Percentiles rank a stretch among this genome's conserved stretches.
Evolutionary conservation across 1,284 basidiomycete genomes (phyloP).

Genomic region (Nidula niveotomentosa): DNA sequence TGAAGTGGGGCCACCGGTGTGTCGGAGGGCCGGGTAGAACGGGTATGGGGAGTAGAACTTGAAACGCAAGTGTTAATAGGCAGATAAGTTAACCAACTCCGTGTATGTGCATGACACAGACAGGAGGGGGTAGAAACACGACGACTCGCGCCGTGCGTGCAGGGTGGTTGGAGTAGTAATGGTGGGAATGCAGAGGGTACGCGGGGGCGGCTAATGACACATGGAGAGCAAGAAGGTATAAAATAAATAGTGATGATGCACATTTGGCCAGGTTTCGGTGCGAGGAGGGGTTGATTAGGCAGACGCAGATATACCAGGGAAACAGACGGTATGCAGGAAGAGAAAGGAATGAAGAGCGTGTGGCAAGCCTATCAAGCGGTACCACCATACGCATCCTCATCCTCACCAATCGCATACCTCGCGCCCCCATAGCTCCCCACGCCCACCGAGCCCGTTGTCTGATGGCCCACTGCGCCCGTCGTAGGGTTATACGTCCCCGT

Average conservation of each 20-base stretch:
- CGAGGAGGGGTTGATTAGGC: background rate
- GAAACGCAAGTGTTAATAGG: too few relatives aligned
- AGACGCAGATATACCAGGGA: background rate
- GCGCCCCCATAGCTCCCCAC: slow-evolving; percentile 22
- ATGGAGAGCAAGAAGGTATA: background rate
- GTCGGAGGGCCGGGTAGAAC: too few relatives aligned
- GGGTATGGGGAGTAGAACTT: too few relatives aligned
- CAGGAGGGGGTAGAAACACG: too few relatives aligned
- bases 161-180: background rate
- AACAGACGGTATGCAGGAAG: background rate
- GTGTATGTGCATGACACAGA: too few relatives aligned
- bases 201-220: background rate
- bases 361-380: slow-evolving; percentile 2
- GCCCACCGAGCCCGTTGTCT: slow-evolving; percentile 15
- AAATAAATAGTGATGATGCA: background rate
- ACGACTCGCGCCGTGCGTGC: too few relatives aligned
- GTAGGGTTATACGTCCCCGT: slow-evolving; percentile 11
- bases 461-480: slow-evolving; percentile 11
- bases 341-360: background rate
- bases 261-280: background rate
- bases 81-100: too few relatives aligned
- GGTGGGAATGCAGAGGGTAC: background rate
- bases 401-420: slow-evolving; percentile 27
- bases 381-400: slow-evolving; percentile 23
- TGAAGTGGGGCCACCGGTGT: too few relatives aligned